Percentiles rank a stretch among this genome's conserved stretches.
These are phyloP conservation scores for Coelastrella sp. DNA, from an alignment of 139 green algal genomes.

Conservation along the genomic window DNA sequence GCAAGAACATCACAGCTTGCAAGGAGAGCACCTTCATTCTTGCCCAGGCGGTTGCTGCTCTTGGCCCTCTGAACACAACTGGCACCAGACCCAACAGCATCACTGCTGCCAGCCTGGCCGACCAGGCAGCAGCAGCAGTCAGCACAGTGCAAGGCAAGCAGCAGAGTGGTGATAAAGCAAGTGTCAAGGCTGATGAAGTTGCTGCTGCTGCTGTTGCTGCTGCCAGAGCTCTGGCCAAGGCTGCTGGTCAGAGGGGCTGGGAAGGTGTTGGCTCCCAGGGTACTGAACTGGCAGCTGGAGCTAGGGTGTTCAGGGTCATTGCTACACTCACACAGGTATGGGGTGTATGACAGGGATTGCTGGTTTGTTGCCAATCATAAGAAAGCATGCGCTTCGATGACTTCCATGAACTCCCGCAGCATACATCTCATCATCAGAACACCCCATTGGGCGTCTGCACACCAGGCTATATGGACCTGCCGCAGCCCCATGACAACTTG, in stretches of 20 bases:
- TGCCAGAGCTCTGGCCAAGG: not conserved
- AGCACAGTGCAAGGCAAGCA: not conserved
- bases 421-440: no score
- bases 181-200: not conserved
- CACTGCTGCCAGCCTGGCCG: not conserved
- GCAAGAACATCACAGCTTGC: not conserved
- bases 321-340: conserved; percentile 35
- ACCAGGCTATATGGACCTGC: not conserved
- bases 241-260: conserved; percentile 16
- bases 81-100: not conserved
- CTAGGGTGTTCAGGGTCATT: conserved; percentile 5
- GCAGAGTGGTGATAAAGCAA: no score
- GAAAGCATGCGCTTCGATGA: not conserved
- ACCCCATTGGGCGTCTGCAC: no score
- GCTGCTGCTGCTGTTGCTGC: conserved; percentile 17
- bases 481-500: not conserved
- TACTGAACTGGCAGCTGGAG: conserved; percentile 14
- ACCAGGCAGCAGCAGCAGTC: not conserved
- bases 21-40: not conserved
- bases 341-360: not conserved
- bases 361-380: not conserved
- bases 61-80: not conserved
- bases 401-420: no score
- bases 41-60: not conserved
- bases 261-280: conserved; percentile 19